phyloP scores from a whole-genome alignment of 495 filamentous ascomycete species.

The Jackrogersella multiformis region DNA sequence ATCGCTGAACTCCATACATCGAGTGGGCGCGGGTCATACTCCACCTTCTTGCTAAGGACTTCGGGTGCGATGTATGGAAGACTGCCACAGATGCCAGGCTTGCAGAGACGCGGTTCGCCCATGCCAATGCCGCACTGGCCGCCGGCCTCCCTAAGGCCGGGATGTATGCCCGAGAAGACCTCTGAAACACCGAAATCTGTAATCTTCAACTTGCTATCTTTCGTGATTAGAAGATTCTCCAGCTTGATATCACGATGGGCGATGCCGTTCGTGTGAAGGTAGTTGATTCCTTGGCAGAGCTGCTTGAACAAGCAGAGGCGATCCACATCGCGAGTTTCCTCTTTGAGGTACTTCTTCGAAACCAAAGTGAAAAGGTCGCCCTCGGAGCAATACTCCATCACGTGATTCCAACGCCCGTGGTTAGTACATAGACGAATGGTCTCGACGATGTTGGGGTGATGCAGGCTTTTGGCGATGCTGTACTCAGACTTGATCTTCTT shows the following conservation, averaged over 20 bases:
- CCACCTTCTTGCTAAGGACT: conserved; percentile 68
- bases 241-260: conserved; percentile 86
- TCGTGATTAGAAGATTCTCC: conserved; percentile 77
- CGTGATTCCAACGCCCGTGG: conserved; percentile 76
- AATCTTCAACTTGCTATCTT: conserved; percentile 77
- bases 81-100: conserved; percentile 78
- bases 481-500: conserved; percentile 85
- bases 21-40: conserved; percentile 77
- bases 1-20: conserved; percentile 85
- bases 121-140: conserved; percentile 73
- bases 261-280: conserved; percentile 75
- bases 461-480: conserved; percentile 76
- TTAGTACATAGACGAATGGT: conserved; percentile 74
- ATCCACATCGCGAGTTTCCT: conserved; percentile 70
- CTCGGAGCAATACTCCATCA: conserved; percentile 83
- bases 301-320: conserved; percentile 84
- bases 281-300: conserved; percentile 72
- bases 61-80: conserved; percentile 82
- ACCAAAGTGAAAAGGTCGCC: conserved; percentile 79
- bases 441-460: conserved; percentile 82
- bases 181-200: conserved; percentile 83
- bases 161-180: conserved; percentile 78
- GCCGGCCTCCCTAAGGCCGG: conserved; percentile 69
- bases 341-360: conserved; percentile 66
- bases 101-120: conserved; percentile 70